Evolutionary conservation across 441 rosid genomes (phyloP).

Genomic region (Macaranga tanarius): DNA sequence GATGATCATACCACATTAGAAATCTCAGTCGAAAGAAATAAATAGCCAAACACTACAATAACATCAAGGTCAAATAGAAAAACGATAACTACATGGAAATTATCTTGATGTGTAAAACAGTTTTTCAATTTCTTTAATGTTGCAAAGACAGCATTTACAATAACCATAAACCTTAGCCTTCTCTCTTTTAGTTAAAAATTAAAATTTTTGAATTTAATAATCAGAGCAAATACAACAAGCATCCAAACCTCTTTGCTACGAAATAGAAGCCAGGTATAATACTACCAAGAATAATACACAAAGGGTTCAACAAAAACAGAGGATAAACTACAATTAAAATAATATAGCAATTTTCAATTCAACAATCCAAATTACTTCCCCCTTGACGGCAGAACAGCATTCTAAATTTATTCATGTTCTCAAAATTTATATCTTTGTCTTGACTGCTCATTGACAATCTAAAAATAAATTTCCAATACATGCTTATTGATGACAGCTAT

Average conservation of each 20-base stretch:
- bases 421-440: neutral
- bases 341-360: neutral
- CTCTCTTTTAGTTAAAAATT: neutral
- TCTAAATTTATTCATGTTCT: neutral
- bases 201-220: neutral
- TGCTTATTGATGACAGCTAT: neutral
- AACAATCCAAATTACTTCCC: neutral
- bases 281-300: neutral
- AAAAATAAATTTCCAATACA: neutral
- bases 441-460: neutral
- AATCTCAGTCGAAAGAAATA: neutral
- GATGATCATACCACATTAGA: neutral
- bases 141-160: neutral
- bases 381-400: neutral
- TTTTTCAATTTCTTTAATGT: neutral
- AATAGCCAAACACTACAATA: neutral
- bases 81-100: neutral
- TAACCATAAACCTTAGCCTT: neutral
- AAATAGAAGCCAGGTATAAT: neutral
- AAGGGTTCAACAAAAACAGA: conserved; percentile 9
- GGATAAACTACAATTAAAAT: neutral
- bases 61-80: neutral
- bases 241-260: neutral
- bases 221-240: neutral
- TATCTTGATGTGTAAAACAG: neutral